Evolutionary conservation across 2,329 filamentous ascomycete genomes (phyloP).

Genomic region (Anisogramma anomala): DNA sequence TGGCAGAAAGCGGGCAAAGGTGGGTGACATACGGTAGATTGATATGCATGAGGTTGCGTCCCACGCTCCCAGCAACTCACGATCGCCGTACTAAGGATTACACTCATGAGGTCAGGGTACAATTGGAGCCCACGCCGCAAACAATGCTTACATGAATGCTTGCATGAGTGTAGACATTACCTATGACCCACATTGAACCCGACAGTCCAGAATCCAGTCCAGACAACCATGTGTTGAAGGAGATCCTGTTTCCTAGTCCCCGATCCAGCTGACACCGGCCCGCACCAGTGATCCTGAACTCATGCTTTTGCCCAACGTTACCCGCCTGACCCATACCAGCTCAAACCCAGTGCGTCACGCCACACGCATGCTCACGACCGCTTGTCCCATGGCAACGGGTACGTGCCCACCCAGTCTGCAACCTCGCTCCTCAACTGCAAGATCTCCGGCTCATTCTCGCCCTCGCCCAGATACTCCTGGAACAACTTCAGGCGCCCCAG

Average conservation of each 20-base stretch:
- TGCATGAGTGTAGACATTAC: too few relatives aligned
- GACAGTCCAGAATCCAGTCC: too few relatives aligned
- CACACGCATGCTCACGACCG: constrained; percentile 14
- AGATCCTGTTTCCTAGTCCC: not conserved
- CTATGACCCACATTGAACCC: not conserved
- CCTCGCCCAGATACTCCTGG: constrained; percentile 55
- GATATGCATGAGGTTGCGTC: too few relatives aligned
- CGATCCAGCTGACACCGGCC: not conserved
- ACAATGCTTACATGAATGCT: not conserved
- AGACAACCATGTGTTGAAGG: not conserved
- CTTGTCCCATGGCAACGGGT: constrained; percentile 56
- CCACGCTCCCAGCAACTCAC: too few relatives aligned
- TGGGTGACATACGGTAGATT: too few relatives aligned
- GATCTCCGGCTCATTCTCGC: constrained; percentile 58
- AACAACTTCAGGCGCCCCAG: constrained; percentile 55
- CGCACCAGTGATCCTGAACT: not conserved
- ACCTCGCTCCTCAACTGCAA: constrained; percentile 63
- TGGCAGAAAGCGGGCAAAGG: too few relatives aligned
- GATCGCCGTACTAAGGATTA: too few relatives aligned
- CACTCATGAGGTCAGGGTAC: too few relatives aligned
- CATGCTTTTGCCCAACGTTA: not conserved
- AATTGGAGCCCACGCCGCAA: not conserved
- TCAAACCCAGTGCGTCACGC: not conserved
- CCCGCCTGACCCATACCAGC: not conserved
- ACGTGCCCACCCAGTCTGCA: constrained; percentile 67